Conservation (phyloP, 2,329 filamentous ascomycete genomes). For the Fusarium chuoi region DNA sequence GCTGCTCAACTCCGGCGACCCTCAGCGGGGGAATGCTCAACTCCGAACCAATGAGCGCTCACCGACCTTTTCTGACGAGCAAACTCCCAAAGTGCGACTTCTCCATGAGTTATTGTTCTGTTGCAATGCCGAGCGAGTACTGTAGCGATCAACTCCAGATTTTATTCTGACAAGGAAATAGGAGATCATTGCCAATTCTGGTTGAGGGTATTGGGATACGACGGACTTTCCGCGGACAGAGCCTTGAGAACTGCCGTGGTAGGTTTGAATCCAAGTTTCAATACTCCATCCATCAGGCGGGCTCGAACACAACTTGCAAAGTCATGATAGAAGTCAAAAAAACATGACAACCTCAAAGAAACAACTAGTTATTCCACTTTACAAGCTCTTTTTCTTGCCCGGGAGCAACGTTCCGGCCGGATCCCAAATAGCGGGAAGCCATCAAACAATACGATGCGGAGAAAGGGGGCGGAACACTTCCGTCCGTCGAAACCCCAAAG, state of each 20-base stretch:
- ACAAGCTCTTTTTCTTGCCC: neutral
- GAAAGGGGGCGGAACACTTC: constrained; percentile 17
- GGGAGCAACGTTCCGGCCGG: constrained; percentile 2
- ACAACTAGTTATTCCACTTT: neutral
- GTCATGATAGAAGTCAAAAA: neutral
- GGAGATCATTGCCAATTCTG: neutral
- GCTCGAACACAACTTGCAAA: neutral
- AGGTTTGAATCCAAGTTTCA: neutral
- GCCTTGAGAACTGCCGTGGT: neutral
- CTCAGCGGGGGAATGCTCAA: neutral
- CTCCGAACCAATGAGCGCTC: neutral
- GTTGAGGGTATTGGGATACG: neutral
- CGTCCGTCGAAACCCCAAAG: constrained; percentile 14
- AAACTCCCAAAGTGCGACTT: neutral
- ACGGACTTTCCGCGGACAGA: neutral
- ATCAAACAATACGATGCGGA: constrained; percentile 9
- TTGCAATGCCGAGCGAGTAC: neutral
- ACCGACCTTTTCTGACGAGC: neutral
- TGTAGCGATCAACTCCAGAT: neutral
- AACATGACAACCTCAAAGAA: neutral
- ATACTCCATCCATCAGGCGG: neutral
- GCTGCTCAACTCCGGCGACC: constrained; percentile 6
- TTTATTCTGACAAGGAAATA: neutral
- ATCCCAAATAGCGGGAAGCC: neutral
- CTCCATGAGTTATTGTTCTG: neutral